A percentile compares a stretch with the other conserved stretches of the same genome.
Conservation (phyloP, 2,329 filamentous ascomycete species). For the Colletotrichum gigasporum region DNA sequence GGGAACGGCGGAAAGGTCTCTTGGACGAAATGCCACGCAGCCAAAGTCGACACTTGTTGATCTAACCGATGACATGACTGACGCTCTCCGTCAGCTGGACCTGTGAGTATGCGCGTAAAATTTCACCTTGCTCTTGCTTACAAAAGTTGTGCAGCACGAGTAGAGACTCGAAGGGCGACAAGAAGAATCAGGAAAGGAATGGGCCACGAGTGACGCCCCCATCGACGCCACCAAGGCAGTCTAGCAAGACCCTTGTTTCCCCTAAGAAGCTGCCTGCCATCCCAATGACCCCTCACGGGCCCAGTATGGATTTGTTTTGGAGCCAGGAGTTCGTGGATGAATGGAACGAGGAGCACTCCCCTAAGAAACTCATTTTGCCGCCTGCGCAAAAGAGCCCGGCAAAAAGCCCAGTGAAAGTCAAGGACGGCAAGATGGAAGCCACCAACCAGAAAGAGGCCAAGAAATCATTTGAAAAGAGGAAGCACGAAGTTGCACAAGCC, state of each 20-base stretch:
- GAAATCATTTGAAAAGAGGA: slow-evolving; percentile 70
- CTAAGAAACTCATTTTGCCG: slow-evolving; percentile 50
- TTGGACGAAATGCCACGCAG: not conserved
- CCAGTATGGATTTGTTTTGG: slow-evolving; percentile 69
- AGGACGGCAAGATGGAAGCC: slow-evolving; percentile 31
- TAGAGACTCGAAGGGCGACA: not conserved
- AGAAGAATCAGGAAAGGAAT: not conserved
- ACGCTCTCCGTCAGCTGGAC: slow-evolving; percentile 14
- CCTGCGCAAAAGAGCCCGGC: slow-evolving; percentile 31
- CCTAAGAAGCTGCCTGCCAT: slow-evolving; percentile 49
- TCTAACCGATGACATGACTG: slow-evolving; percentile 15
- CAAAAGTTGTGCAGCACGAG: not conserved
- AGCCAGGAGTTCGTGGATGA: slow-evolving; percentile 65
- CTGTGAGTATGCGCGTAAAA: not conserved
- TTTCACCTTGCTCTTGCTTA: not conserved
- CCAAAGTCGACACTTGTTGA: not conserved
- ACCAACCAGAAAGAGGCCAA: slow-evolving; percentile 52
- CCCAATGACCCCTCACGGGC: slow-evolving; percentile 62
- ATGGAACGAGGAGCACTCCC: slow-evolving; percentile 72
- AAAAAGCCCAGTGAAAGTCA: slow-evolving; percentile 40
- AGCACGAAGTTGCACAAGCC: slow-evolving; percentile 67
- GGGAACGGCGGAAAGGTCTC: not conserved
- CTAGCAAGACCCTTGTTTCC: slow-evolving; percentile 37
- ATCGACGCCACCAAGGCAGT: slow-evolving; percentile 33
- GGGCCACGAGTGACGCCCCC: slow-evolving; percentile 6